Conservation (phyloP, 768 basidiomycete species). For the Xanthoconium stramineum region DNA sequence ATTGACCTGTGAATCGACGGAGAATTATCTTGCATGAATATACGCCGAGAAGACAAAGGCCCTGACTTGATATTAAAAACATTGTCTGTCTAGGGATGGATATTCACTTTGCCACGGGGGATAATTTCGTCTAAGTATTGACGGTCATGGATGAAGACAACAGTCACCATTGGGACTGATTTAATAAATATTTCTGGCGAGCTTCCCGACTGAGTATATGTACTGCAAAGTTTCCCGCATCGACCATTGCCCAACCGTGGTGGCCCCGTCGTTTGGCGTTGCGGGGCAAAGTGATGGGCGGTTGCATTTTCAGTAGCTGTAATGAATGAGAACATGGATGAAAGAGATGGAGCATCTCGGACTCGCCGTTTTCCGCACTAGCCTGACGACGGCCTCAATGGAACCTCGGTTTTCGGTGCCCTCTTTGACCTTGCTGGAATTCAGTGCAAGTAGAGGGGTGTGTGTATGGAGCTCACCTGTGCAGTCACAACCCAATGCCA, state of each 20-base stretch:
- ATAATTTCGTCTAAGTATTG: too few species aligned
- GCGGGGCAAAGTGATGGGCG: slow-evolving; percentile 58
- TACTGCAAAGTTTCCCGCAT: slow-evolving; percentile 76
- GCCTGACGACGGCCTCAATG: slow-evolving; percentile 69
- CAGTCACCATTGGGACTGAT: slow-evolving; percentile 29
- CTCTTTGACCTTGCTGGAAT: slow-evolving; percentile 63
- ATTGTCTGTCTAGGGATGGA: too few species aligned
- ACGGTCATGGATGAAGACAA: not conserved
- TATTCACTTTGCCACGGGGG: too few species aligned
- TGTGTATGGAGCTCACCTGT: slow-evolving; percentile 47
- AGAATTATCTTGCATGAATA: too few species aligned
- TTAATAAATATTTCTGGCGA: slow-evolving; percentile 62
- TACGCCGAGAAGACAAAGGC: too few species aligned
- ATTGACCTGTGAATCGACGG: too few species aligned
- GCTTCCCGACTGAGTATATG: slow-evolving; percentile 70
- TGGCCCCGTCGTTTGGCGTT: slow-evolving; percentile 58
- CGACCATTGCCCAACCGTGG: slow-evolving; percentile 83
- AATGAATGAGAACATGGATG: slow-evolving; percentile 7
- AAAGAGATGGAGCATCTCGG: not conserved
- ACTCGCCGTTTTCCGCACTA: slow-evolving; percentile 69
- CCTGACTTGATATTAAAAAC: too few species aligned
- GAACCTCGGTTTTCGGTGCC: slow-evolving; percentile 78
- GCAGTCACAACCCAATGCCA: slow-evolving; percentile 78
- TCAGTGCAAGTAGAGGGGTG: not conserved
- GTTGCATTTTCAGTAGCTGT: slow-evolving; percentile 56